Conservation (phyloP, 1,139 yeast species). For the Saccharomycopsis phalli region DNA sequence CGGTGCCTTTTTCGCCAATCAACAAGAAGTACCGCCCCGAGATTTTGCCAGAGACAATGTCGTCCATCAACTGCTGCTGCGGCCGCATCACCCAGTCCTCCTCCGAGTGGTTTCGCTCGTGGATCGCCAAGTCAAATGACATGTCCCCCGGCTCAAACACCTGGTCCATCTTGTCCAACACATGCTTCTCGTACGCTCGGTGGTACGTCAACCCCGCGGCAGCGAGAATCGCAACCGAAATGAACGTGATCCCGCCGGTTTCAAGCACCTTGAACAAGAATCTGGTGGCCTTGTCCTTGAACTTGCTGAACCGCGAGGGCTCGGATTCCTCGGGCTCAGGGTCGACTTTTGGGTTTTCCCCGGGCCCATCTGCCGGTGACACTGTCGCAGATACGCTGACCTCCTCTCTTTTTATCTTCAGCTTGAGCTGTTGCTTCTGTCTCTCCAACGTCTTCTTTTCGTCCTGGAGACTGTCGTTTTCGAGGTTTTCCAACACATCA, state of each 20-base stretch:
- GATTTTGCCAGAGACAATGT: conserved; percentile 52
- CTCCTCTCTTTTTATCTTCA: conserved; percentile 21
- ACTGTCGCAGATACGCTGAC: conserved; percentile 15
- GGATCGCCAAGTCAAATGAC: conserved; percentile 50
- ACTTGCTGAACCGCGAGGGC: not conserved
- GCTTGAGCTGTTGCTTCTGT: conserved; percentile 18
- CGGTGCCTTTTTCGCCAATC: conserved; percentile 83
- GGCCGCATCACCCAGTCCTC: conserved; percentile 59
- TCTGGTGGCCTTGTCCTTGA: not conserved
- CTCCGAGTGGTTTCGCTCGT: conserved; percentile 29
- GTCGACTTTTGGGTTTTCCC: conserved; percentile 1
- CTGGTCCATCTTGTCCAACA: conserved; percentile 51
- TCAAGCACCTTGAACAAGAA: conserved; percentile 44
- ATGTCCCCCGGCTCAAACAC: conserved; percentile 69
- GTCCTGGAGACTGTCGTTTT: conserved; percentile 21
- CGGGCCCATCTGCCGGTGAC: conserved; percentile 6
- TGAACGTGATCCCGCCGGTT: conserved; percentile 65
- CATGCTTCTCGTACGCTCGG: conserved; percentile 49
- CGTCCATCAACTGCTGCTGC: conserved; percentile 59
- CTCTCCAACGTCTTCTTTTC: conserved; percentile 20
- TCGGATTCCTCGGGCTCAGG: conserved; percentile 3
- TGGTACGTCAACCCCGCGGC: conserved; percentile 68
- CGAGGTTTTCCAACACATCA: conserved; percentile 25
- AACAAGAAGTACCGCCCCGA: conserved; percentile 63
- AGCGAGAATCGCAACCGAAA: conserved; percentile 65